Evolutionary conservation across 495 filamentous ascomycete species (phyloP), one percentile per base, ranked within the genome.

Genomic region (Mytilinidion resinicola): DNA sequence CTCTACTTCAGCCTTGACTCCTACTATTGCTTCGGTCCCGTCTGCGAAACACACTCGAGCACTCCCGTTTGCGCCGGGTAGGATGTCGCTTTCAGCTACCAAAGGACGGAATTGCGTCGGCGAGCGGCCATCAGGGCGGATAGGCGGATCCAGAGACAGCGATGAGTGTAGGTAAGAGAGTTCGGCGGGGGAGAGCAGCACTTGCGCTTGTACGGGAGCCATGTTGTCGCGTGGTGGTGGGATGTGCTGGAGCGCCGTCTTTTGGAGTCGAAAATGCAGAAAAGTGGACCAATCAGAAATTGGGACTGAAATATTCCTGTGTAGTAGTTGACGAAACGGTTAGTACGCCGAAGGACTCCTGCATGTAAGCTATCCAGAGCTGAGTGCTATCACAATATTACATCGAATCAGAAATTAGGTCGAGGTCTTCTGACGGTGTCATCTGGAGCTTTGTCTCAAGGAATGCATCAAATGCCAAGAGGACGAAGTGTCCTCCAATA

Each of bases 161-260:
- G 93, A 93, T 54, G 85, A 81, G 81, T 91, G 91, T 48, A 96
- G 84, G 79, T 96, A 98, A 70, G 91, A 89, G 64, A 97, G 89
- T 73, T 98, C 95, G 63, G 93, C 89, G 41, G 91, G 91, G 19
- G 91, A 96, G 73, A 98, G 85, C 64, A 88, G 84, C 20, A 65
- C 56, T 11, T 61, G 67, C 17, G 47, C 57, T 20, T 62, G 42
- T 41, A 75, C 34, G 51, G 73, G 69, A 10, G 70, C 55, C 67
- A 72, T 74, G 17, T 46, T 48, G 21, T 53, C 19, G 2, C 14
- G 14, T 14, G 41, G 2, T 43, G 41, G 14, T 43, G 41, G 14
- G 41, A 14, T 3, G 14, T 43, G 14, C 41, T 43, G 41, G 41
- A 43, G 41, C 14, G 41, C 14, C 17, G 41, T 43, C 17, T 2